Conservation (phyloP, 108 stramenopile genomes). For the Cyclostephanos tholiformis region DNA sequence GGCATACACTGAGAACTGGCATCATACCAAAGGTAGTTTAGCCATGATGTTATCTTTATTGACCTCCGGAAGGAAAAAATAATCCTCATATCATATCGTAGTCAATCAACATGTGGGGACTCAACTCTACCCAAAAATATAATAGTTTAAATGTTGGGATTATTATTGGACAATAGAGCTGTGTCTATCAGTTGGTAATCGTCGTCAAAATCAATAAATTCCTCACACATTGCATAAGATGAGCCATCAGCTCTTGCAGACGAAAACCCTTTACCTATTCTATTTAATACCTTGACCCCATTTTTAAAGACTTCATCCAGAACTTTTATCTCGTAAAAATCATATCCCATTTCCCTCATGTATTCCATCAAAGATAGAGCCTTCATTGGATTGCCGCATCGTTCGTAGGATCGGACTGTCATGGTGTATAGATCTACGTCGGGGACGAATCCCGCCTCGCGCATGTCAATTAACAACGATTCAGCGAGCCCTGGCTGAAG, state of each 20-base stretch:
- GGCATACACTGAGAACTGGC: no score
- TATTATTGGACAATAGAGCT: no score
- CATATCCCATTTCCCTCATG: slow-evolving; percentile 78
- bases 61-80: no score
- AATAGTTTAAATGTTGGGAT: no score
- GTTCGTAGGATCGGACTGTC: slow-evolving; percentile 78
- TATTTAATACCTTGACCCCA: slow-evolving; percentile 67
- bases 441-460: slow-evolving; percentile 67
- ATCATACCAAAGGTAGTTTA: no score
- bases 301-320: slow-evolving; percentile 79
- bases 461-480: slow-evolving; percentile 69
- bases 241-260: neutral
- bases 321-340: slow-evolving; percentile 76
- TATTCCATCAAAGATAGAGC: slow-evolving; percentile 79
- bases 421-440: slow-evolving; percentile 82
- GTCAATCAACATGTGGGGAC: no score
- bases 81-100: no score
- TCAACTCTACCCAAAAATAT: no score
- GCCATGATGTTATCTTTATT: no score
- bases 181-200: slow-evolving; percentile 12
- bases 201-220: slow-evolving; percentile 29
- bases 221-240: slow-evolving; percentile 12
- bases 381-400: slow-evolving; percentile 70
- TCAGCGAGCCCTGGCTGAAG: slow-evolving; percentile 66
- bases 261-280: slow-evolving; percentile 55